Base-by-base conservation (phyloP, 208 protist genomes). In the Acanthamoeba royreba region DNA sequence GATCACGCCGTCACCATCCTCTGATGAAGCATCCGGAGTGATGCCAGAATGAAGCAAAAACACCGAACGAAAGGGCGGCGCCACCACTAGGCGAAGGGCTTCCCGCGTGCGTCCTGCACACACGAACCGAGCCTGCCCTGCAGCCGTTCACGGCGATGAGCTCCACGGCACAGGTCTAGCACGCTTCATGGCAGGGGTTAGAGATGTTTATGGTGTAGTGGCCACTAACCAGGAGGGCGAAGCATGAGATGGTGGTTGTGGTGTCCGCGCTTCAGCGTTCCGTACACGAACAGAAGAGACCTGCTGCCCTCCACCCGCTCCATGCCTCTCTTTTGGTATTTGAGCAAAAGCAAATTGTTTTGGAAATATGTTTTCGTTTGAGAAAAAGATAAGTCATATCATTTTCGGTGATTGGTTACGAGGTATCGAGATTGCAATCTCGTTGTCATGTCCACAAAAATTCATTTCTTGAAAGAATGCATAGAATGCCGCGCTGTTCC, bases 281-380 rank as follows among this genome's bases (percentile, higher is more conserved):
- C 83, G 40, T 90, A 90, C 3, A 90, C 83, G 40, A 90, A 90
- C 45, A 90, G 31, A 22, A 81, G 33, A 3, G 69, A 81, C n/a
- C n/a, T n/a, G n/a, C n/a, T n/a, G n/a, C n/a, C 25, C 25, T 25
- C n/a, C n/a, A n/a, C n/a, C n/a, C n/a, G n/a, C n/a, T n/a, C n/a
- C n/a, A n/a, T n/a, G n/a, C n/a, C n/a, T n/a, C n/a, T n/a, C n/a
- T n/a, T n/a, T n/a, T n/a, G n/a, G n/a, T n/a, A n/a, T n/a, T n/a
- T n/a, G n/a, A n/a, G n/a, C n/a, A n/a, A n/a, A n/a, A n/a, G n/a
- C n/a, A n/a, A n/a, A n/a, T n/a, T n/a, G n/a, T n/a, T n/a, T n/a
- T n/a, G n/a, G n/a, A n/a, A n/a, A n/a, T n/a, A n/a, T n/a, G n/a
- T n/a, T n/a, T n/a, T n/a, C n/a, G n/a, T n/a, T n/a, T n/a, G n/a